phyloP scores from a whole-genome alignment of 2,329 filamentous ascomycete genomes.

The Biscogniauxia sp. region DNA sequence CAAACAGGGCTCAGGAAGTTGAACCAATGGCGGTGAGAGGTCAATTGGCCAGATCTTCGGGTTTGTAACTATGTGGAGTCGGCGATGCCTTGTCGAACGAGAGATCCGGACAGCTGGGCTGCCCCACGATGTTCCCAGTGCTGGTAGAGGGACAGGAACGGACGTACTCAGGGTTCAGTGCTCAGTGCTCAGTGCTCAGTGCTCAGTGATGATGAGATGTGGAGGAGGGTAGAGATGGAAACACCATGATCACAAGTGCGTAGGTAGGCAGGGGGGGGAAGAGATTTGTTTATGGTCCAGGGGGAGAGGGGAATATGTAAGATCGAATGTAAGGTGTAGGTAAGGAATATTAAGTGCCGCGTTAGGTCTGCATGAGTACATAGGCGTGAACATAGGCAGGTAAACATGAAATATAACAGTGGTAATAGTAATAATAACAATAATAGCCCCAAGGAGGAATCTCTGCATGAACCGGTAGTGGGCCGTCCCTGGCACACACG shows the following conservation, averaged over 20 bases:
- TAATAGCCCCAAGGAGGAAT: constrained; percentile 15
- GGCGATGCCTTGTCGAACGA: constrained; percentile 14
- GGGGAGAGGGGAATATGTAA: not conserved
- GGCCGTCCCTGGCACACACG: constrained; percentile 5
- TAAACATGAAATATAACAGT: not conserved
- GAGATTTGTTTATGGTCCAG: not conserved
- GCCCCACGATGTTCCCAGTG: not conserved
- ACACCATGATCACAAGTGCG: not conserved
- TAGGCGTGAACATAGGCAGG: not conserved
- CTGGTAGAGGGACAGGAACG: constrained; percentile 1
- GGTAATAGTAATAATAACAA: constrained; percentile 6
- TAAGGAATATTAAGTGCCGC: not conserved
- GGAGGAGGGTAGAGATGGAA: not conserved
- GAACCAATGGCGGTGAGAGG: constrained; percentile 30
- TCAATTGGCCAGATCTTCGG: constrained; percentile 22
- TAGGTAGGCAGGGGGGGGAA: not conserved
- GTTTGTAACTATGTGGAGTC: constrained; percentile 30
- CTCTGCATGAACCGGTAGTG: constrained; percentile 7
- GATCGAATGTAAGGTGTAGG: not conserved
- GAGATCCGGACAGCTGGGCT: constrained; percentile 4
- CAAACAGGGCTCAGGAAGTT: constrained; percentile 17
- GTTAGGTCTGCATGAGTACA: not conserved
- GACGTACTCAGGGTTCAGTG: constrained; percentile 3
- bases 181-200: not conserved
- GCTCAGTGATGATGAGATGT: constrained; percentile 11